Evolutionary conservation across 139 green algal genomes (phyloP), one percentile per base, ranked within the genome.

Genomic region (Chlorella sorokiniana): DNA sequence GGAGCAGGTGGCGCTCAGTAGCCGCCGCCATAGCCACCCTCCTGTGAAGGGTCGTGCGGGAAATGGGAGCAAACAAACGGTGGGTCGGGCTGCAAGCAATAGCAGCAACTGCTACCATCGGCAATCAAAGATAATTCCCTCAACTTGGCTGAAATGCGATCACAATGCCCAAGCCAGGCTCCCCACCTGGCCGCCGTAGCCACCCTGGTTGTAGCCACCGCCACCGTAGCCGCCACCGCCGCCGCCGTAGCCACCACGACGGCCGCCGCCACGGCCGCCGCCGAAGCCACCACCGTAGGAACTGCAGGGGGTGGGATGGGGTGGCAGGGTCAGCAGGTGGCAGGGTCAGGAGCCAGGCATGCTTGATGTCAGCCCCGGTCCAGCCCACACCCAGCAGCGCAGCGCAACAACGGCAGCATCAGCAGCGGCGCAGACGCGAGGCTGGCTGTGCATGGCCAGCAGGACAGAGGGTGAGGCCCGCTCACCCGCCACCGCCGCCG

Each of bases 271-370:
- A n/a, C 45, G 51, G 37, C 38, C 41, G 44, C 81, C 76, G 37
- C 82, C 81, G 51, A 76, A 81, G 37, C 81, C 69, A 41, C 84
- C 84, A 81, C 79, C 70, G 59, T 77, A 70, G 65, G 44, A 63
- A 61, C 56, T 33, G 56, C 23, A 65, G 56, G 56, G 10, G 6
- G 22, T 65, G 56, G n/a, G 18, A 65, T 33, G 23, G 56, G 56
- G 18, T 33, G 56, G 56, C 56, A 65, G 11, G 14, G 48, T 16
- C n/a, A n/a, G n/a, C n/a, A n/a, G n/a, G 16, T 59, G n/a, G 56
- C n/a, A n/a, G 23, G 16, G 56, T 31, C 18, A 33, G 56, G 16
- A 33, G 56, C 56, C 6, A 10, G 29, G 56, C 6, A 59, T 59
- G 48, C 48, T 25, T 25, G 48, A n/a, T 65, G 48, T 65, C 18